Evolutionary conservation across 2,329 filamentous ascomycete genomes (phyloP).

Genomic region (Cladosporium phlei): DNA sequence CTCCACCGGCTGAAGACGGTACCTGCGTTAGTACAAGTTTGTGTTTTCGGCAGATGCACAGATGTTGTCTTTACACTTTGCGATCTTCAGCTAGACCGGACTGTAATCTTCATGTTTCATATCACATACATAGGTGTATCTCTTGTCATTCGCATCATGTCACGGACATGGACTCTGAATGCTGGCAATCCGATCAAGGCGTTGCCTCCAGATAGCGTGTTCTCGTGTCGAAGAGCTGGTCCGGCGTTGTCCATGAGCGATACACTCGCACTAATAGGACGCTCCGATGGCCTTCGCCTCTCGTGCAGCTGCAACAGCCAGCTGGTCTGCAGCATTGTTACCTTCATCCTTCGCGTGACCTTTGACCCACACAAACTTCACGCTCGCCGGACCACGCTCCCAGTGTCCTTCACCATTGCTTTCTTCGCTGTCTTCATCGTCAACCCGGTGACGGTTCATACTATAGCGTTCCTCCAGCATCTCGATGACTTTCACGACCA

Average conservation of each 20-base stretch:
- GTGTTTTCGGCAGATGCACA: neutral
- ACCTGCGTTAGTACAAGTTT: neutral
- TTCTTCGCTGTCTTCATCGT: conserved; percentile 44
- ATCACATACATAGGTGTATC: too few relatives aligned
- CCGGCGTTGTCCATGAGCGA: neutral
- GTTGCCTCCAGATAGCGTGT: too few relatives aligned
- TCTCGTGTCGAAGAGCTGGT: neutral
- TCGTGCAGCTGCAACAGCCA: conserved; percentile 66
- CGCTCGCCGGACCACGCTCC: conserved; percentile 31
- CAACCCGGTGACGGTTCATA: conserved; percentile 27
- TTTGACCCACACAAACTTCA: conserved; percentile 79
- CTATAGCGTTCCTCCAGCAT: conserved; percentile 58
- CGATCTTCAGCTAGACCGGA: too few relatives aligned
- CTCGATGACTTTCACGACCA: conserved; percentile 67
- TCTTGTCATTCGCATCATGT: too few relatives aligned
- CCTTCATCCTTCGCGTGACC: conserved; percentile 70
- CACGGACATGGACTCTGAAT: too few relatives aligned
- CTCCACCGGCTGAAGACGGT: neutral
- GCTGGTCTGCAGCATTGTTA: conserved; percentile 72
- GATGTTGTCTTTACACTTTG: too few relatives aligned
- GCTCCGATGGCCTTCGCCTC: conserved; percentile 25
- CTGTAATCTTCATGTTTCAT: too few relatives aligned
- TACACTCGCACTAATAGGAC: neutral
- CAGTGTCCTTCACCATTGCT: conserved; percentile 20
- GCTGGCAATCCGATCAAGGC: too few relatives aligned